A percentile compares a stretch with the other conserved stretches of the same genome.
Evolutionary conservation across 2,329 filamentous ascomycete species (phyloP).

Genomic region (Colletotrichum gigasporum): DNA sequence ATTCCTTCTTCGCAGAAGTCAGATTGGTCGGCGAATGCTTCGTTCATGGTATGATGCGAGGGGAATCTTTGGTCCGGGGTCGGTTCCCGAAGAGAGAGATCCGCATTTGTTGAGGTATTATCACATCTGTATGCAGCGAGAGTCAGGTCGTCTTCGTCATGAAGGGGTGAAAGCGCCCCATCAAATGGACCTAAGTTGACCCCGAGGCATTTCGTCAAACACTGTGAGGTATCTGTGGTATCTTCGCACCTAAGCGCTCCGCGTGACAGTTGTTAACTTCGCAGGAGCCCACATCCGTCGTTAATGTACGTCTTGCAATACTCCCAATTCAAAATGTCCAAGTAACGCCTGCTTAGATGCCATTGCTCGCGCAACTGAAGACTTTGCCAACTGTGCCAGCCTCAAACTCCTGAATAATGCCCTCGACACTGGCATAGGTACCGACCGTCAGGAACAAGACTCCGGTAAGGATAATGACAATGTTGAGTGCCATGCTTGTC

Average conservation of each 20-base stretch:
- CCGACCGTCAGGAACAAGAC: constrained; percentile 84
- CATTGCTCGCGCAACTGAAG: constrained; percentile 79
- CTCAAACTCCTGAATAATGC: constrained; percentile 78
- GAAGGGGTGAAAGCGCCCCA: neutral
- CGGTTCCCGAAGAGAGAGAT: neutral
- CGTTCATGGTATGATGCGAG: neutral
- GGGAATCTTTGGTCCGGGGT: neutral
- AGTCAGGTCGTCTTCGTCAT: neutral
- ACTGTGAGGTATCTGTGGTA: constrained; percentile 5
- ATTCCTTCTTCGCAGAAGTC: neutral
- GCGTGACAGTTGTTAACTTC: neutral
- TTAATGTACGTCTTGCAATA: too few relatives aligned
- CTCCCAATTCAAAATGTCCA: too few relatives aligned
- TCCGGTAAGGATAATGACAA: constrained; percentile 77
- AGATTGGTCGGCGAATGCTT: neutral
- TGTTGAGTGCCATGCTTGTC: constrained; percentile 72
- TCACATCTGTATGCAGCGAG: neutral
- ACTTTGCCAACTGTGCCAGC: constrained; percentile 72
- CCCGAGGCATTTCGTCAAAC: neutral
- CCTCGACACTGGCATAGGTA: constrained; percentile 81
- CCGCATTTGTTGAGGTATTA: neutral
- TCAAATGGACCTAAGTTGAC: neutral
- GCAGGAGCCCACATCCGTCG: neutral
- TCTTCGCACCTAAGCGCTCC: neutral
- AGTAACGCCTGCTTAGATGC: constrained; percentile 42